Base-by-base conservation (phyloP, 1,284 basidiomycete genomes). In the Peniophora sp. region DNA sequence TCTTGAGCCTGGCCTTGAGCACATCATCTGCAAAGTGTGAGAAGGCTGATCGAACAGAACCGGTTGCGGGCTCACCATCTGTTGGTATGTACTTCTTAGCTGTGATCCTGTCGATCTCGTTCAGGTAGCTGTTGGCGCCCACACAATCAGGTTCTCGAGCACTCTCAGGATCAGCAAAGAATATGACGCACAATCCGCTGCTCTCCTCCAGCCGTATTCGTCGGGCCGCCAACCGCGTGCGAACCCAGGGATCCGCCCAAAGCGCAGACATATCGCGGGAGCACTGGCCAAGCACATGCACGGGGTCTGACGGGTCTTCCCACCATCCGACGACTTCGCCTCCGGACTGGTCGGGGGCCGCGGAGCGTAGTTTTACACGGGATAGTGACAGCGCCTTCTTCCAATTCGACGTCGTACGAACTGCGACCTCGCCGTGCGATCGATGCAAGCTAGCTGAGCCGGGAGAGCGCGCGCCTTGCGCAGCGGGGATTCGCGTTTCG, bases 291-390 rank as follows among this genome's bases (percentile, higher is more conserved):
- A 91, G 68, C 46, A 77, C 64, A 62, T 89, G 85, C 49, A 87
- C 85, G 27, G 86, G 87, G 63, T 90, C 87, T 19, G 79, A 74
- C 36, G 84, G 85, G 69, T 90, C 85, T 64, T 88, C 86, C 86
- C 86, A 89, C 85, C 86, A 89, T 16, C 83, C 84, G 59, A 78
- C 76, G 48, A 88, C 75, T 65, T 86, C 83, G 49, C 44, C 16
- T 25, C 49, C 44, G 23, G 81, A 81, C 20, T 79, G 75, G 60
- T 83, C 77, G 27, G 76, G 74, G 55, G 74, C 80, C 70, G 83
- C 83, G 6, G 81, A 79, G 60, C 77, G 83, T 65, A 78, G 79
- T 45, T 77, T 74, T 57, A 65, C 77, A 49, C 70, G 72, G n/a
- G 77, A 75, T 23, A 86, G 68, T 27, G 76, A 69, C 57, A 89